Base-by-base conservation (phyloP, 352 stramenopile species). In the Phytophthora palmivora region DNA sequence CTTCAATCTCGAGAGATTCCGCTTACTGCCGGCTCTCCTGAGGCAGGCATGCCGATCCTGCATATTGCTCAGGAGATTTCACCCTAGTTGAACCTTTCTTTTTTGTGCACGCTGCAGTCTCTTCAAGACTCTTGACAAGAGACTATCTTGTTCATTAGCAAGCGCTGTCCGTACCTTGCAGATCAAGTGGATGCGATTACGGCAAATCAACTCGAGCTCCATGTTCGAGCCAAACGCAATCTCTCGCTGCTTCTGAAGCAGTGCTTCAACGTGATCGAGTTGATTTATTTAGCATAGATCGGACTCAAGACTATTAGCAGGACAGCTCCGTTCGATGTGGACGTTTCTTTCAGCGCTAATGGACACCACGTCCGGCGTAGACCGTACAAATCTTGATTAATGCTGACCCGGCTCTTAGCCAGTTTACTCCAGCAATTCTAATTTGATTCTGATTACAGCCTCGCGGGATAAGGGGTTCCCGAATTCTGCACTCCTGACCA, bases 21-120 rank as follows among this genome's bases (percentile, higher is more conserved):
- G 48, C 24, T 46, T 46, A 21, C 32, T 45, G 32, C 48, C 38
- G 48, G 32, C 48, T 56, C 48, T 56, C 41, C 19, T 47, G 41
- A 47, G 41, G 41, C 41, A 47, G 41, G 41, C 41, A 47, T 26
- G 37, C 15, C 22, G 37, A 3, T 28, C 24, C 24, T 28, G 24
- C 6, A 28, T 28, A 6, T 28, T 28, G 24, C 6, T 6, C 24
- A 28, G 6, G 24, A 28, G 24, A 28, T 28, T 28, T 6, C 24
- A 3, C 22, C 11, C 15, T 43, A 21, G 12, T 45, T n/a, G 38
- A 28, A 45, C n/a, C 19, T 47, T 47, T 21, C 16, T 47, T 47
- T 47, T 47, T 47, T 21, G 21, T 47, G 41, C 24, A 6, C 24
- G 24, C 24, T 28, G 21, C 41, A 11, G 41, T 33, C 19, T 47